Conservation (phyloP, 129 eudicot genomes). For the Flaveria linearis region DNA sequence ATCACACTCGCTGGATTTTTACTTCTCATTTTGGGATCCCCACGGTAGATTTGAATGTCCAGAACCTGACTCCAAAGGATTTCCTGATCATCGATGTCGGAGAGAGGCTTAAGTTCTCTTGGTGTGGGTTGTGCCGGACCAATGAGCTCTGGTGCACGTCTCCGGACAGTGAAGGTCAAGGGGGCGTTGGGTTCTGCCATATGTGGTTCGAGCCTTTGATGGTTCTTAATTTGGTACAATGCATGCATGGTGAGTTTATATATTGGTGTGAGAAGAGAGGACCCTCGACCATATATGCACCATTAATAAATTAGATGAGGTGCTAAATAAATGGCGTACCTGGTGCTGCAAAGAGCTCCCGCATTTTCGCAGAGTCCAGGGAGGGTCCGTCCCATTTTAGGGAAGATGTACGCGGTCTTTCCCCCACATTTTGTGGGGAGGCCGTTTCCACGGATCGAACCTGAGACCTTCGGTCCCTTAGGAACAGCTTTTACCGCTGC, state of each 20-base stretch:
- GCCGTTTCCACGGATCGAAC: too few species aligned
- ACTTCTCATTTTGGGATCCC: constrained; percentile 14
- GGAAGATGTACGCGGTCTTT: too few species aligned
- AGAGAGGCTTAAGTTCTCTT: constrained; percentile 51
- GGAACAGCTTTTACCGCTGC: too few species aligned
- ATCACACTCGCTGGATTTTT: constrained; percentile 31
- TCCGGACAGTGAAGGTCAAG: constrained; percentile 15
- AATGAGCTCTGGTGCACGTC: constrained; percentile 33
- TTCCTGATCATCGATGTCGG: constrained; percentile 30
- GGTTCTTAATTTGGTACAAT: background rate
- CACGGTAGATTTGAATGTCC: constrained; percentile 3
- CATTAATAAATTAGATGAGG: too few species aligned
- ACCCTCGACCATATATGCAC: too few species aligned
- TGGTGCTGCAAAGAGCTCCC: too few species aligned
- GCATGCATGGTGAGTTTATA: background rate
- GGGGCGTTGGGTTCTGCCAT: constrained; percentile 18
- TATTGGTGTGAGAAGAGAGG: too few species aligned
- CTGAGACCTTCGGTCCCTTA: too few species aligned
- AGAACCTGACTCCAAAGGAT: constrained; percentile 7
- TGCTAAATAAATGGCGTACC: too few species aligned
- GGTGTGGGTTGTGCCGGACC: constrained; percentile 28
- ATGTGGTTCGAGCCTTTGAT: background rate
- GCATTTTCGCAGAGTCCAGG: too few species aligned
- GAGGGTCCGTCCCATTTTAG: too few species aligned
- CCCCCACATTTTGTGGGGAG: too few species aligned